Percentiles rank a stretch among this genome's conserved stretches.
Conservation (phyloP, 805 yeast species). For the Torulaspora maleeae region DNA sequence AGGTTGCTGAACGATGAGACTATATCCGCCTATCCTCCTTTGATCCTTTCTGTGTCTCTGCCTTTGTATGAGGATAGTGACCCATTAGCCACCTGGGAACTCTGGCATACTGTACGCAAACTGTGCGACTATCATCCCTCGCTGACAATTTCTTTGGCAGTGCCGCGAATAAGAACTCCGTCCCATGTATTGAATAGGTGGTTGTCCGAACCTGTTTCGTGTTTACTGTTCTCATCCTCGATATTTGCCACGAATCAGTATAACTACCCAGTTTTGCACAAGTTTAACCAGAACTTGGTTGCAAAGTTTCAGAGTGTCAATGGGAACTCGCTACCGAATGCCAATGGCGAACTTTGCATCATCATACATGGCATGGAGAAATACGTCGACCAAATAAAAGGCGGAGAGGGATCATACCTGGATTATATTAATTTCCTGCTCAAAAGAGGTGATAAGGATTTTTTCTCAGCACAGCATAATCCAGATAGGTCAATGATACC, state of each 20-base stretch:
- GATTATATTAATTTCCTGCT: slow-evolving; percentile 43
- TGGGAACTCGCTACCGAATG: slow-evolving; percentile 35
- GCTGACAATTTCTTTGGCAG: slow-evolving; percentile 67
- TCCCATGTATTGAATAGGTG: slow-evolving; percentile 51
- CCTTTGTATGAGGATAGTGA: slow-evolving; percentile 50
- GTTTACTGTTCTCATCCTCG: slow-evolving; percentile 51
- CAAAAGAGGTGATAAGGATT: slow-evolving; percentile 32
- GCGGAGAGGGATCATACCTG: slow-evolving; percentile 39
- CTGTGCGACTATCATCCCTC: slow-evolving; percentile 50
- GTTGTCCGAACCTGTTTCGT: slow-evolving; percentile 63
- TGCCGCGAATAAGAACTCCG: slow-evolving; percentile 59
- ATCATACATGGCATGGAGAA: slow-evolving; percentile 54
- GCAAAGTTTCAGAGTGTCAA: slow-evolving; percentile 39
- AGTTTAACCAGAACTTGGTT: slow-evolving; percentile 50
- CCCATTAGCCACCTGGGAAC: slow-evolving; percentile 62
- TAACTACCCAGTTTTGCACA: slow-evolving; percentile 60
- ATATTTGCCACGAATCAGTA: slow-evolving; percentile 56
- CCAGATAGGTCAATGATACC: background rate
- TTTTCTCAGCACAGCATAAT: slow-evolving; percentile 4
- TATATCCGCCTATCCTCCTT: slow-evolving; percentile 30
- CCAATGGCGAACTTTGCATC: slow-evolving; percentile 32
- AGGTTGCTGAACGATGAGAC: slow-evolving; percentile 28
- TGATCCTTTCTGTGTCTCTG: slow-evolving; percentile 44
- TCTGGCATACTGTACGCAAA: slow-evolving; percentile 63
- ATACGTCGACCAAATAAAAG: slow-evolving; percentile 33